phyloP scores from a whole-genome alignment of 2,329 filamentous ascomycete genomes.

The Fusarium phyllophilum region DNA sequence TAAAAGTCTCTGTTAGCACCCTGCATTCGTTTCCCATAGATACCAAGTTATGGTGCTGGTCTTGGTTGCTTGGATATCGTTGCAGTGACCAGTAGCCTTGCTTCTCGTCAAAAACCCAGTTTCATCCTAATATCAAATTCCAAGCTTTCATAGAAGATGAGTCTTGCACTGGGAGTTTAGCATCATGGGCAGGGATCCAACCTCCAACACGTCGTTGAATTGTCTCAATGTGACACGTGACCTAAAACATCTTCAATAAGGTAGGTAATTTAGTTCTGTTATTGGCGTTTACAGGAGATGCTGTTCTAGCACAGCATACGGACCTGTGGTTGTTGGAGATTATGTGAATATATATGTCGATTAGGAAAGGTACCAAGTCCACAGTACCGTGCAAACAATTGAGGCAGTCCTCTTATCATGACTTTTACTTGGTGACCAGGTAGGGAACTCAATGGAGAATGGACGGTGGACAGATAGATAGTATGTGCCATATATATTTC shows the following conservation, averaged over 20 bases:
- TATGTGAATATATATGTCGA: too few relatives aligned
- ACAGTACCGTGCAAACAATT: constrained; percentile 11
- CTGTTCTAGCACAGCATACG: not conserved
- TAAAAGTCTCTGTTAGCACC: not conserved
- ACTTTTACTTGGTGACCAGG: not conserved
- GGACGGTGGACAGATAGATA: constrained; percentile 14
- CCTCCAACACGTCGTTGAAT: not conserved
- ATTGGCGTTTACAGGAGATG: not conserved
- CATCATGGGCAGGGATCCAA: not conserved
- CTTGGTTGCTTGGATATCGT: not conserved
- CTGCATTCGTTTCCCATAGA: not conserved
- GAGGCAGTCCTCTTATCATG: constrained; percentile 1
- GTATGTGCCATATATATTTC: constrained; percentile 23
- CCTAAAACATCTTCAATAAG: not conserved
- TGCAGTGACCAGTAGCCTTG: not conserved
- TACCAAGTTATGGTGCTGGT: not conserved
- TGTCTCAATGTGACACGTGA: constrained; percentile 13
- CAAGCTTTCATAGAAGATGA: not conserved
- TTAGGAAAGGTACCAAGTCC: not conserved
- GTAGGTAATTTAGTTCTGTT: not conserved
- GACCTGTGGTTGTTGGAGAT: not conserved
- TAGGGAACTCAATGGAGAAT: constrained; percentile 11
- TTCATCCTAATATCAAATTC: not conserved
- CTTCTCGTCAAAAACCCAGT: not conserved
- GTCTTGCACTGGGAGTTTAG: not conserved